These are phyloP conservation scores for Aspergillus homomorphus DNA, from an alignment of 495 filamentous ascomycete species.

Conservation along the genomic window DNA sequence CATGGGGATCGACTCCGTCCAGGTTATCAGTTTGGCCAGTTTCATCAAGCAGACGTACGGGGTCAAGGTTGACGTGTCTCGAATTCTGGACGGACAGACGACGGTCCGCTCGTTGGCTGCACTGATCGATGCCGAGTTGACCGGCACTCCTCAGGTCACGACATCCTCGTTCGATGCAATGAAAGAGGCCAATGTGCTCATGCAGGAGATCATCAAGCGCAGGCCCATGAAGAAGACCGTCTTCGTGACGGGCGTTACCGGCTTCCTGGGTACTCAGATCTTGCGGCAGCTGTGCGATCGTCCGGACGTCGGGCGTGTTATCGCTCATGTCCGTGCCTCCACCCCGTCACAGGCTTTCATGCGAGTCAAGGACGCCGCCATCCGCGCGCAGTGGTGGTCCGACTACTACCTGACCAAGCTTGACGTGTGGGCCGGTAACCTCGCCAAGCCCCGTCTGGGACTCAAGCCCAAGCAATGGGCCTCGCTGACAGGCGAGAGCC, in stretches of 20 bases:
- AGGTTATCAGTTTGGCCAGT: constrained; percentile 29
- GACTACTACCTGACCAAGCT: constrained; percentile 17
- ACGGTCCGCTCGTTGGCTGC: constrained; percentile 24
- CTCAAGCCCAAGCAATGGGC: constrained; percentile 32
- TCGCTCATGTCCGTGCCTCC: constrained; percentile 65
- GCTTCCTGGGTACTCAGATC: constrained; percentile 72
- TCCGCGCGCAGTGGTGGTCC: constrained; percentile 25
- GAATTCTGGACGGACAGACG: constrained; percentile 19
- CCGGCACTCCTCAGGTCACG: constrained; percentile 4
- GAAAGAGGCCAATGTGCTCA: constrained; percentile 11
- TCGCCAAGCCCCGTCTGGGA: constrained; percentile 61
- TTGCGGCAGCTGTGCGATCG: constrained; percentile 57
- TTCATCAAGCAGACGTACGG: constrained; percentile 25
- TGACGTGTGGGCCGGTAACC: constrained; percentile 51
- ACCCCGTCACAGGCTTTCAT: constrained; percentile 46
- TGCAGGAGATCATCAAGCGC: constrained; percentile 12
- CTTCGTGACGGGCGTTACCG: constrained; percentile 74
- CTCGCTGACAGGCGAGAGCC: constrained; percentile 47
- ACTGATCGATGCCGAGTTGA: constrained; percentile 15
- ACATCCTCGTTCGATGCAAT: constrained; percentile 13
- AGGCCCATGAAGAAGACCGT: constrained; percentile 32
- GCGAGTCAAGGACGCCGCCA: constrained; percentile 46
- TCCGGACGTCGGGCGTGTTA: constrained; percentile 48
- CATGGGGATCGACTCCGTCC: constrained; percentile 32
- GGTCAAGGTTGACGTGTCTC: constrained; percentile 22